Percentiles rank a stretch among this genome's conserved stretches.
Evolutionary conservation across 768 basidiomycete genomes (phyloP).

Genomic region (Crepidotus variabilis): DNA sequence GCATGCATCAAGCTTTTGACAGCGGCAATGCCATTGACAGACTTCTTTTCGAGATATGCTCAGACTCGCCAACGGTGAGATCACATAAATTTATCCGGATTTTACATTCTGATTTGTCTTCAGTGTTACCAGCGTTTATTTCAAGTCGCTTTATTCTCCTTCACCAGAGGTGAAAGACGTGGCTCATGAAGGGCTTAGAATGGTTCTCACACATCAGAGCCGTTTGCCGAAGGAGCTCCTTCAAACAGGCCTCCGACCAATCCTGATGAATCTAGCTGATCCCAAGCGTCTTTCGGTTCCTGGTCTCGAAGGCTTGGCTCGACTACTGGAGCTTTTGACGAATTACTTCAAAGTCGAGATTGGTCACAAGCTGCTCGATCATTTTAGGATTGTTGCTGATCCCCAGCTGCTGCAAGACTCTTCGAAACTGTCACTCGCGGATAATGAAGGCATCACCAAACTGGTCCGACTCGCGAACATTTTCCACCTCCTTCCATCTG

Average conservation of each 20-base stretch:
- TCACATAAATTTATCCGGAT: neutral
- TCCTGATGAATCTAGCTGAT: conserved; percentile 96
- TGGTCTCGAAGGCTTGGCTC: conserved; percentile 89
- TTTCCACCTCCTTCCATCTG: conserved; percentile 92
- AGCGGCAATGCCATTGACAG: conserved; percentile 91
- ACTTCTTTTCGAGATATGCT: conserved; percentile 85
- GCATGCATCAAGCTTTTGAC: conserved; percentile 92
- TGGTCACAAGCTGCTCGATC: conserved; percentile 93
- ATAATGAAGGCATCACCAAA: conserved; percentile 90
- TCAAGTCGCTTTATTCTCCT: conserved; percentile 95
- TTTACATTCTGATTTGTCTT: conserved; percentile 2
- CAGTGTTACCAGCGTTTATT: conserved; percentile 93
- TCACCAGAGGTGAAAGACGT: conserved; percentile 91
- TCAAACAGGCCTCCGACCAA: conserved; percentile 93
- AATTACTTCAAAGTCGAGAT: conserved; percentile 99
- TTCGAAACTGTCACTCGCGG: conserved; percentile 72
- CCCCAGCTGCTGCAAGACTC: conserved; percentile 80
- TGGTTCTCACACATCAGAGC: conserved; percentile 85
- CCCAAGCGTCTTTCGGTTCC: conserved; percentile 90
- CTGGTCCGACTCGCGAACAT: conserved; percentile 95
- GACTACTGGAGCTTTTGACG: conserved; percentile 88
- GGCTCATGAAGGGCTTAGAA: conserved; percentile 87
- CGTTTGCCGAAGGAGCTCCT: conserved; percentile 93
- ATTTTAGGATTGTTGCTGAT: conserved; percentile 91
- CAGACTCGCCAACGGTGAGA: conserved; percentile 81